Evolutionary conservation across 2,329 filamentous ascomycete species (phyloP).

Genomic region (Alternaria ethzedia): DNA sequence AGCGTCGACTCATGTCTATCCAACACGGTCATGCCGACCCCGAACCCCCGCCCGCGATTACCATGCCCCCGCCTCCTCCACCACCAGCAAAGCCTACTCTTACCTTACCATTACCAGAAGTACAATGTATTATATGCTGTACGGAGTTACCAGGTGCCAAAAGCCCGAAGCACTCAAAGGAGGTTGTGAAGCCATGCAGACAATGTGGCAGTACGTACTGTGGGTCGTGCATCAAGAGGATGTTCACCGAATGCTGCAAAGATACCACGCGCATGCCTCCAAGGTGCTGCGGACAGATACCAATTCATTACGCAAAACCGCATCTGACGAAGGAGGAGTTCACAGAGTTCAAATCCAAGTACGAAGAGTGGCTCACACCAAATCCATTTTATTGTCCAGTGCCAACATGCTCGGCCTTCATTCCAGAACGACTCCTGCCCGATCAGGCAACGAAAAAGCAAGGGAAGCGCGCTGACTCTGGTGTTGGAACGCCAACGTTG

Average conservation of each 20-base stretch:
- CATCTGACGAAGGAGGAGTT: conserved; percentile 47
- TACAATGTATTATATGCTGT: conserved; percentile 34
- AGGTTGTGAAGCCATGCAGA: conserved; percentile 39
- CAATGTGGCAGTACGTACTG: conserved; percentile 44
- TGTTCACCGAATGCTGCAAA: conserved; percentile 52
- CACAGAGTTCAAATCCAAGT: conserved; percentile 49
- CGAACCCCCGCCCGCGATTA: not conserved
- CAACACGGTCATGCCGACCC: conserved; percentile 1
- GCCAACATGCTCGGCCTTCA: conserved; percentile 57
- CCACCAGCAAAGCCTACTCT: not conserved
- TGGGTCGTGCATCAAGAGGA: conserved; percentile 45
- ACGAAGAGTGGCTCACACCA: conserved; percentile 56
- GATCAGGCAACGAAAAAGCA: conserved; percentile 7
- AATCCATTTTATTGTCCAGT: conserved; percentile 59
- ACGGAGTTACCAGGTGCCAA: conserved; percentile 12
- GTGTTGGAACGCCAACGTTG: conserved; percentile 28
- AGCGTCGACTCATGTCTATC: conserved; percentile 16
- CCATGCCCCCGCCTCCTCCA: not conserved
- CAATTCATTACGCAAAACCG: conserved; percentile 48
- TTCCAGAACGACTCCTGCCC: conserved; percentile 41
- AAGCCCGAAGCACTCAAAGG: conserved; percentile 4
- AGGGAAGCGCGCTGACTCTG: conserved; percentile 35
- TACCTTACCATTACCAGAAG: not conserved
- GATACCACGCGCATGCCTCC: conserved; percentile 54
- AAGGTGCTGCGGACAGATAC: conserved; percentile 54